Evolutionary conservation across 176 grass and related monocot genomes (phyloP).

Genomic region (Oryza longistaminata): DNA sequence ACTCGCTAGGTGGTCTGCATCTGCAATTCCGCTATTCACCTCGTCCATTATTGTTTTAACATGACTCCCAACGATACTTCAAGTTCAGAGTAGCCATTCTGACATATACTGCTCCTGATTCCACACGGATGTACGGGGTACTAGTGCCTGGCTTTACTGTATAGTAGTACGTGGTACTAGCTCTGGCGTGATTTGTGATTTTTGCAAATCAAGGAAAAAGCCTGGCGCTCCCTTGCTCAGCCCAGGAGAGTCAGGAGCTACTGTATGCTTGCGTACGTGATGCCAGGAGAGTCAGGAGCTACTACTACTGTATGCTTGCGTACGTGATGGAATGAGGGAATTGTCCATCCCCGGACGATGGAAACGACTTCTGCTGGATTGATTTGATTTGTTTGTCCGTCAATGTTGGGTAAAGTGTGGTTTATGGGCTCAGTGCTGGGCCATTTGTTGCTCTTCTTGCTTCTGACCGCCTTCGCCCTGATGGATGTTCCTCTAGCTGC

Average conservation of each 20-base stretch:
- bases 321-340: background rate
- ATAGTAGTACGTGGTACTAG: background rate
- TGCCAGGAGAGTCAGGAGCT: background rate
- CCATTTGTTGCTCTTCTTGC: constrained; percentile 17
- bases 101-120: background rate
- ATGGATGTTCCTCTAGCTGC: background rate
- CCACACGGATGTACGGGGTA: background rate
- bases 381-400: background rate
- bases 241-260: background rate
- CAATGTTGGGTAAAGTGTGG: constrained; percentile 15
- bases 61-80: background rate
- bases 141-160: background rate
- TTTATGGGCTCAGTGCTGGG: constrained; percentile 28
- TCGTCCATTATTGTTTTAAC: background rate
- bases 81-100: background rate
- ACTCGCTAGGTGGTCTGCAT: background rate
- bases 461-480: background rate
- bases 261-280: constrained; percentile 11
- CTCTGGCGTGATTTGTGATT: background rate
- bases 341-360: background rate
- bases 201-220: background rate
- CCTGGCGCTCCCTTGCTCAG: background rate
- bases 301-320: constrained; percentile 16
- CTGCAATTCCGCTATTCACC: background rate
- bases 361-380: background rate